Conservation (phyloP, 2,329 filamentous ascomycete genomes). For the Penicillium nordicum region DNA sequence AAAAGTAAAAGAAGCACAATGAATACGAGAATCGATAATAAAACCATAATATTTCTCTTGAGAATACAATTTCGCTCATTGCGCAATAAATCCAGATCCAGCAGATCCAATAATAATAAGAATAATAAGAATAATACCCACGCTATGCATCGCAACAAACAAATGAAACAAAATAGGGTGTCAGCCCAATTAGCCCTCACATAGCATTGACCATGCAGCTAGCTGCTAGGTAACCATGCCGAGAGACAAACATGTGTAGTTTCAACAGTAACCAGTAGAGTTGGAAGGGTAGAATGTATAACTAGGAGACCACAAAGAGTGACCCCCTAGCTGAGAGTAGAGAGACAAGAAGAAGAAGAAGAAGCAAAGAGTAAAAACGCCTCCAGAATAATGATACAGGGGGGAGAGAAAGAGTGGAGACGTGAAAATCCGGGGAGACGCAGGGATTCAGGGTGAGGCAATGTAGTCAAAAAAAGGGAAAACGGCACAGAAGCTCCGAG, state of each 20-base stretch:
- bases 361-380: neutral
- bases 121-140: constrained; percentile 14
- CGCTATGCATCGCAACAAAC: constrained; percentile 30
- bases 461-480: neutral
- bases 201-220: constrained; percentile 14
- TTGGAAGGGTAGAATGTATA: neutral
- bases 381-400: constrained; percentile 22
- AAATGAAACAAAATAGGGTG: constrained; percentile 4
- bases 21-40: neutral
- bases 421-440: constrained; percentile 10
- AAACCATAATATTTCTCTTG: constrained; percentile 1
- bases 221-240: constrained; percentile 11
- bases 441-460: constrained; percentile 1
- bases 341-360: neutral
- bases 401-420: constrained; percentile 8
- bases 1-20: neutral
- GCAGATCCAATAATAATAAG: constrained; percentile 10
- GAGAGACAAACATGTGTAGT: neutral
- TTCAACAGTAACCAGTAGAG: constrained; percentile 4
- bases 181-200: neutral
- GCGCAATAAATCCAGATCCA: constrained; percentile 9
- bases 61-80: constrained; percentile 20
- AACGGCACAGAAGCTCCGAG: neutral
- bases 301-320: neutral
- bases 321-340: neutral